These are phyloP conservation scores for Tetrahymena borealis DNA, from an alignment of 73 alveolate species.

Conservation along the genomic window DNA sequence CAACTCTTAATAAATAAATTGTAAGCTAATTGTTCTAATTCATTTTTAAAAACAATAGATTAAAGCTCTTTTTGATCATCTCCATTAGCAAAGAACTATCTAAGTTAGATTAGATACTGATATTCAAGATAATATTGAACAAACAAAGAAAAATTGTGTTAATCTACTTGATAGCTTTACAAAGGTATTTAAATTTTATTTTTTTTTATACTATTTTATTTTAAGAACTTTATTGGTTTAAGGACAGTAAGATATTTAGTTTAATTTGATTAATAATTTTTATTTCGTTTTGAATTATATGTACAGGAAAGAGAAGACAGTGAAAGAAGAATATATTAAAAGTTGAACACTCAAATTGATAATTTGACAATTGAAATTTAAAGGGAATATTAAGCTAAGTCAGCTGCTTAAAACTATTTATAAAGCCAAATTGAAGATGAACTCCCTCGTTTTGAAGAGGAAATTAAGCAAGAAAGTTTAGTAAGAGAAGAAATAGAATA, in stretches of 20 bases:
- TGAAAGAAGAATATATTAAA: slow-evolving; percentile 39
- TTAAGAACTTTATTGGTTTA: background rate
- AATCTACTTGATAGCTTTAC: background rate
- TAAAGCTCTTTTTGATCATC: background rate
- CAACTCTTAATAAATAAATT: too few species aligned
- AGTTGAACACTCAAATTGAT: slow-evolving; percentile 25
- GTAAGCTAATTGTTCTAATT: too few species aligned
- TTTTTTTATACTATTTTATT: too few species aligned
- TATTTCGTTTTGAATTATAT: background rate
- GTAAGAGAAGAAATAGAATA: slow-evolving; percentile 38
- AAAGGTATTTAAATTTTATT: too few species aligned
- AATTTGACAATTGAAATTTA: slow-evolving; percentile 29
- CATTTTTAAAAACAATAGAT: too few species aligned
- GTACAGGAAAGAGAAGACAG: slow-evolving; percentile 36
- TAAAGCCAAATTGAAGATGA: background rate
- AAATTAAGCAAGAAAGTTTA: slow-evolving; percentile 19
- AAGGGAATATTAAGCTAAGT: slow-evolving; percentile 18
- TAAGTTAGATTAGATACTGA: background rate
- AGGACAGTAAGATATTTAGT: background rate
- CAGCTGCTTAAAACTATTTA: slow-evolving; percentile 20
- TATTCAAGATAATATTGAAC: background rate
- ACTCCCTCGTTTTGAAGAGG: slow-evolving; percentile 28
- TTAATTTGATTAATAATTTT: background rate
- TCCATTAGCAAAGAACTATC: background rate
- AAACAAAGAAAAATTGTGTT: background rate